Evolutionary conservation across 2,329 filamentous ascomycete genomes (phyloP).

Genomic region (Neoscytalidium dimidiatum): DNA sequence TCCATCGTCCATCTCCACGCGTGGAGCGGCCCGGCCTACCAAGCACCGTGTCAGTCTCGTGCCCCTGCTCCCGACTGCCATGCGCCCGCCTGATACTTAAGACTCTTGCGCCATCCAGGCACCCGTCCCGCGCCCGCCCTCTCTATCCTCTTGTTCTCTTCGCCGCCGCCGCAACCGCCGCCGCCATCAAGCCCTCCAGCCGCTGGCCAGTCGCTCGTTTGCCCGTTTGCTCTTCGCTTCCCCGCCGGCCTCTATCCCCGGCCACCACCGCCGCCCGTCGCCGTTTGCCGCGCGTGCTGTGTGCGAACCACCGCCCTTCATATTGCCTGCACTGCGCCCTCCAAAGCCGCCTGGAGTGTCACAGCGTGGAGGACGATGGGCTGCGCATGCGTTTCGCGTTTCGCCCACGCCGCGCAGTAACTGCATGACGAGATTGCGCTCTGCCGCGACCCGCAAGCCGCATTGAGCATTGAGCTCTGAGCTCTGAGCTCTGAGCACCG

Average conservation of each 20-base stretch:
- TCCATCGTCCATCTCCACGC: conserved; percentile 16
- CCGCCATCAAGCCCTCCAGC: not conserved
- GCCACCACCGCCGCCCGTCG: not conserved
- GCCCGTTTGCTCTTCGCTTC: conserved; percentile 3
- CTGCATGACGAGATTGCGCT: conserved; percentile 12
- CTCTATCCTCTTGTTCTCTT: not conserved
- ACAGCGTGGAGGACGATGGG: not conserved
- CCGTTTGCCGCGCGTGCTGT: not conserved
- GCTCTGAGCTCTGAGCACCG: too few species aligned
- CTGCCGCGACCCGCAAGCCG: conserved; percentile 2
- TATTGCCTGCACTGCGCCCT: not conserved
- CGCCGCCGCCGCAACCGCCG: too few species aligned
- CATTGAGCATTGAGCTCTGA: conserved; percentile 8
- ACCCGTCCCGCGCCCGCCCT: not conserved
- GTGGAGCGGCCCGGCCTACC: conserved; percentile 7
- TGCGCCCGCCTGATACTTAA: not conserved
- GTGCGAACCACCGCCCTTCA: not conserved
- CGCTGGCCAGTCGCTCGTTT: conserved; percentile 10
- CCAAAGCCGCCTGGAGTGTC: not conserved
- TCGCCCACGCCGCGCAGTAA: not conserved
- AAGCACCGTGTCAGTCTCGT: not conserved
- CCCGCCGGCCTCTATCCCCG: too few species aligned
- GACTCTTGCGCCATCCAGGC: conserved; percentile 13
- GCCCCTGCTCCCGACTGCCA: not conserved
- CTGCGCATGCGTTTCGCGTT: not conserved